These are phyloP conservation scores for Lichtheimia ramosa DNA, from an alignment of 371 early-diverging fungal genomes.

Conservation along the genomic window DNA sequence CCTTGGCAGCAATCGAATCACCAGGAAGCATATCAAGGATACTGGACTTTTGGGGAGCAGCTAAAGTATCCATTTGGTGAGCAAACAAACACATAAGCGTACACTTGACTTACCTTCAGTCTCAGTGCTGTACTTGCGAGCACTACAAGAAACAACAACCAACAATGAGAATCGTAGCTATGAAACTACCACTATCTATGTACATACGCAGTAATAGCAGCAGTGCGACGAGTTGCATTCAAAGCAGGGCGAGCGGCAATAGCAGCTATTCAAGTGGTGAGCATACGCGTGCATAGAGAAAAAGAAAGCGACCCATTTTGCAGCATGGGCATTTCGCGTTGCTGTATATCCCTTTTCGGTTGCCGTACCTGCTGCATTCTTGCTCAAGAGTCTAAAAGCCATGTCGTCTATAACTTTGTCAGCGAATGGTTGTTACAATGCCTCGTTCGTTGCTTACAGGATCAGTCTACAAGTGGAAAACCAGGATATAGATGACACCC, in stretches of 20 bases:
- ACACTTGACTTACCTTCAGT: conserved; percentile 25
- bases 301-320: background rate
- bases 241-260: conserved; percentile 41
- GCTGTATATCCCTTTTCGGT: background rate
- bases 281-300: background rate
- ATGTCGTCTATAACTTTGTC: background rate
- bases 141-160: conserved; percentile 13
- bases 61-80: conserved; percentile 7
- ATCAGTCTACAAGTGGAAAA: no score
- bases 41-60: conserved; percentile 77
- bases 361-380: conserved; percentile 28
- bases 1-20: conserved; percentile 84
- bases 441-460: no score
- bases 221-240: conserved; percentile 39
- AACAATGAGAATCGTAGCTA: background rate
- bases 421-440: no score
- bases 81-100: background rate
- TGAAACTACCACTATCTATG: background rate
- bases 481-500: no score
- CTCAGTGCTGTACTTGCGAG: conserved; percentile 41
- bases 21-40: conserved; percentile 93
- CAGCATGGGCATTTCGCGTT: background rate
- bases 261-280: conserved; percentile 21
- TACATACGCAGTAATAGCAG: conserved; percentile 46
- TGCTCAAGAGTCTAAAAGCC: conserved; percentile 32